Conservation (phyloP, 352 stramenopile species). For the Phytophthora chlamydospora region DNA sequence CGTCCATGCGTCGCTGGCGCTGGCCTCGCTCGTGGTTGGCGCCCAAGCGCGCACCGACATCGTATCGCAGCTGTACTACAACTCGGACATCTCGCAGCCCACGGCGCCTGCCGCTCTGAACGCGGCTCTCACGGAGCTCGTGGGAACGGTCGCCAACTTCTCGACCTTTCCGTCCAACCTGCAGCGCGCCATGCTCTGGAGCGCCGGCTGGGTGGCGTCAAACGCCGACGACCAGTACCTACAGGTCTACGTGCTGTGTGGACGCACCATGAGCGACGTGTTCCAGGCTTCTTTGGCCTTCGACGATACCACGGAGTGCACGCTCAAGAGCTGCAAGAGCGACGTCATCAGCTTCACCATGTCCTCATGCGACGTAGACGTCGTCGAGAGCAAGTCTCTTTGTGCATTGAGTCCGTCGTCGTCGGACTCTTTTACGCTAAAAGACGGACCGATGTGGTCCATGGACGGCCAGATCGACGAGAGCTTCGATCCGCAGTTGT, state of each 20-base stretch:
- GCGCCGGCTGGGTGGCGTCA: slow-evolving; percentile 36
- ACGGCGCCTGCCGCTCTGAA: slow-evolving; percentile 16
- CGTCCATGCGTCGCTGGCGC: not conserved
- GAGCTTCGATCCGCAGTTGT: slow-evolving; percentile 44
- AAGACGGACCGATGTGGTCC: slow-evolving; percentile 34
- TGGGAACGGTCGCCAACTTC: slow-evolving; percentile 23
- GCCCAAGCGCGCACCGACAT: slow-evolving; percentile 25
- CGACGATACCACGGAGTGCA: slow-evolving; percentile 21
- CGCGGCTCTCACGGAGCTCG: slow-evolving; percentile 1
- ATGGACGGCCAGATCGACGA: slow-evolving; percentile 40
- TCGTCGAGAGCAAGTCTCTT: slow-evolving; percentile 16
- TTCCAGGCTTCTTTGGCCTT: slow-evolving; percentile 30
- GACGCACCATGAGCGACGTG: slow-evolving; percentile 48
- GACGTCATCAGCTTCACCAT: slow-evolving; percentile 35
- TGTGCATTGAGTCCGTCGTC: slow-evolving; percentile 30
- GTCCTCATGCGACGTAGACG: slow-evolving; percentile 22
- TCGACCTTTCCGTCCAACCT: slow-evolving; percentile 16
- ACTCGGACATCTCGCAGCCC: slow-evolving; percentile 23
- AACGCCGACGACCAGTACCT: slow-evolving; percentile 25
- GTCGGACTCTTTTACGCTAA: slow-evolving; percentile 5
- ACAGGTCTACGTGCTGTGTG: slow-evolving; percentile 50
- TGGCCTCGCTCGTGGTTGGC: not conserved
- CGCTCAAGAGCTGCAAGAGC: slow-evolving; percentile 39
- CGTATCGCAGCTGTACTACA: slow-evolving; percentile 19
- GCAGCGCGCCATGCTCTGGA: slow-evolving; percentile 52